phyloP scores from a whole-genome alignment of 495 filamentous ascomycete species.

The Penicillium canescens region DNA sequence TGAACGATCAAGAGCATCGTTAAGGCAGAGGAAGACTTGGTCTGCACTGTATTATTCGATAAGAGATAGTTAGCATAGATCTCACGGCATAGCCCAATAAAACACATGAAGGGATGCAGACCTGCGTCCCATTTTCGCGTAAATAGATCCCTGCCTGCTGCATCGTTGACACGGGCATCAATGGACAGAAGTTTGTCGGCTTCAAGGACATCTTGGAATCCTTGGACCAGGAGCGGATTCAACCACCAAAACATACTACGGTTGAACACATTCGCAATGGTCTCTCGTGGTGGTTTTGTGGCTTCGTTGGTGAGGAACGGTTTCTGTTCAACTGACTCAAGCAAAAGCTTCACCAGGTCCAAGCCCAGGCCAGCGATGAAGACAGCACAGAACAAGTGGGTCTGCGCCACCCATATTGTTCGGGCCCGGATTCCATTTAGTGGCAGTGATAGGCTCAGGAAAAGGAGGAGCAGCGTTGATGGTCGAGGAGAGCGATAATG shows the following conservation, averaged over 20 bases:
- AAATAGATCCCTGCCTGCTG: not conserved
- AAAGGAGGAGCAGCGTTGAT: not conserved
- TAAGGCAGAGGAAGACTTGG: not conserved
- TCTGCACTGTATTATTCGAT: not conserved
- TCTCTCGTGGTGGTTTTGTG: not conserved
- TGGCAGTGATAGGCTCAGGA: not conserved
- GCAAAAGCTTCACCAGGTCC: not conserved
- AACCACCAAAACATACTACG: not conserved
- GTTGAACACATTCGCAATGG: not conserved
- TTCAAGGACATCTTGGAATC: not conserved
- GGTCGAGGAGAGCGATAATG: not conserved
- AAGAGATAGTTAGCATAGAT: not conserved
- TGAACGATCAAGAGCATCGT: not conserved
- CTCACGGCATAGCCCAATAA: not conserved
- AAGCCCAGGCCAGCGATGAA: not conserved
- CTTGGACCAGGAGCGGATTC: not conserved
- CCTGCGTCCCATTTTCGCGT: not conserved
- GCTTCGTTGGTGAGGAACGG: not conserved
- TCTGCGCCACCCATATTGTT: not conserved
- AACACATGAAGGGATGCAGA: not conserved
- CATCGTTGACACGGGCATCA: not conserved
- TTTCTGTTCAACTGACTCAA: not conserved
- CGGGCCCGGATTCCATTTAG: not conserved
- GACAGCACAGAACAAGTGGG: not conserved
- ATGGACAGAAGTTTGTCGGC: not conserved